Evolutionary conservation across 805 yeast species (phyloP).

Genomic region (Candida gorgasii): DNA sequence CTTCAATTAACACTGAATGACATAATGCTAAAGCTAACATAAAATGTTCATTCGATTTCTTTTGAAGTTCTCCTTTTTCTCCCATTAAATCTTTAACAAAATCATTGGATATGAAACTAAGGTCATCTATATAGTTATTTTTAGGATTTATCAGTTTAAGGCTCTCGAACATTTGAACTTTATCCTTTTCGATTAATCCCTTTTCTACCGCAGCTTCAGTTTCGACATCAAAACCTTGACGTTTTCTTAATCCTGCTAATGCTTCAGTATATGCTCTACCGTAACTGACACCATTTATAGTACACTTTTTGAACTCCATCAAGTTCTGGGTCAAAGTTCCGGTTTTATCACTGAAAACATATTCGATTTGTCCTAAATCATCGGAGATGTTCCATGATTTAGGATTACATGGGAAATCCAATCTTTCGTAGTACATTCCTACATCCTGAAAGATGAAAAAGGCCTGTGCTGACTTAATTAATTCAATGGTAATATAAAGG

Average conservation of each 20-base stretch:
- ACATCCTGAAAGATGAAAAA: slow-evolving; percentile 77
- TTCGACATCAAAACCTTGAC: slow-evolving; percentile 76
- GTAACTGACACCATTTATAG: slow-evolving; percentile 70
- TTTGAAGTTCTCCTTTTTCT: slow-evolving; percentile 50
- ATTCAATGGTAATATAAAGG: slow-evolving; percentile 76
- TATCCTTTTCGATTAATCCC: slow-evolving; percentile 57
- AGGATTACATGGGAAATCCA: slow-evolving; percentile 83
- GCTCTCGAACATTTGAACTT: slow-evolving; percentile 53
- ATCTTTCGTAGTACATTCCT: slow-evolving; percentile 62
- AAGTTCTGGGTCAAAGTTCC: slow-evolving; percentile 83
- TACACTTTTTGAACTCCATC: slow-evolving; percentile 83
- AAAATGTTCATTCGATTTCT: slow-evolving; percentile 65
- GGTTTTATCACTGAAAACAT: slow-evolving; percentile 81
- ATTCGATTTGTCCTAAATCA: slow-evolving; percentile 84
- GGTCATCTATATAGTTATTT: slow-evolving; percentile 52
- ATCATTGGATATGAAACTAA: slow-evolving; percentile 68
- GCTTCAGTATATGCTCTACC: slow-evolving; percentile 87
- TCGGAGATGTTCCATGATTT: slow-evolving; percentile 85
- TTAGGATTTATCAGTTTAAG: slow-evolving; percentile 19
- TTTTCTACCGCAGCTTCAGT: slow-evolving; percentile 55
- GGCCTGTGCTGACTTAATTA: slow-evolving; percentile 80
- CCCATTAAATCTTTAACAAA: slow-evolving; percentile 65
- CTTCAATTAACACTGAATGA: slow-evolving; percentile 75
- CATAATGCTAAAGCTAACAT: slow-evolving; percentile 76
- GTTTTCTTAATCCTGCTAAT: slow-evolving; percentile 70